phyloP scores from a whole-genome alignment of 345 rosid species.

The Lepidium africanum region DNA sequence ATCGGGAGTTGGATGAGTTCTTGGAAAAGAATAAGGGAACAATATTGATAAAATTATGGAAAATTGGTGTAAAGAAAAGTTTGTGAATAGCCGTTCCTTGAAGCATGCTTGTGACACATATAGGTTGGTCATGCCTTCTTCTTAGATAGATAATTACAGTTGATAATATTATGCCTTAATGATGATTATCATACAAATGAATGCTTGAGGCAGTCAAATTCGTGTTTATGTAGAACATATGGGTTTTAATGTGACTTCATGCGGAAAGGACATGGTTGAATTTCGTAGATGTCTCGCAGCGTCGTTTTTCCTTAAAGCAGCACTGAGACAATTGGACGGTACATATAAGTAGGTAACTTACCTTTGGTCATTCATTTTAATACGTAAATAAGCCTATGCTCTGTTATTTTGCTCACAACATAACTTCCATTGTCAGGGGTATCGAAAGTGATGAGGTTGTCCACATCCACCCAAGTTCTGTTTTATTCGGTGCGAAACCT shows the following conservation, averaged over 20 bases:
- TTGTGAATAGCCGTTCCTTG: slow-evolving; percentile 62
- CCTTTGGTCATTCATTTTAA: neutral
- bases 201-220: slow-evolving; percentile 59
- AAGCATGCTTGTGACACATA: slow-evolving; percentile 78
- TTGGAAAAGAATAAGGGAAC: slow-evolving; percentile 49
- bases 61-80: slow-evolving; percentile 91
- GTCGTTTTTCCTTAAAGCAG: slow-evolving; percentile 43
- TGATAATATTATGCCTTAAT: neutral
- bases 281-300: slow-evolving; percentile 87
- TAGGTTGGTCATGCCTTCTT: slow-evolving; percentile 38
- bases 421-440: slow-evolving; percentile 43
- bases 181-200: neutral
- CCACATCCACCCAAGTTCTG: slow-evolving; percentile 85
- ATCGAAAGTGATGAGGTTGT: slow-evolving; percentile 79
- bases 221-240: slow-evolving; percentile 61
- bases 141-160: neutral
- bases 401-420: neutral
- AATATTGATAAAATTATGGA: slow-evolving; percentile 51
- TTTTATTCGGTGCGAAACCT: slow-evolving; percentile 49
- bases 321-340: slow-evolving; percentile 76
- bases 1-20: slow-evolving; percentile 60
- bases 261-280: slow-evolving; percentile 67
- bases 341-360: slow-evolving; percentile 52
- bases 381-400: neutral
- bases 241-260: slow-evolving; percentile 67